Evolutionary conservation across 306 rosid genomes (phyloP).

Genomic region (Fagus crenata): DNA sequence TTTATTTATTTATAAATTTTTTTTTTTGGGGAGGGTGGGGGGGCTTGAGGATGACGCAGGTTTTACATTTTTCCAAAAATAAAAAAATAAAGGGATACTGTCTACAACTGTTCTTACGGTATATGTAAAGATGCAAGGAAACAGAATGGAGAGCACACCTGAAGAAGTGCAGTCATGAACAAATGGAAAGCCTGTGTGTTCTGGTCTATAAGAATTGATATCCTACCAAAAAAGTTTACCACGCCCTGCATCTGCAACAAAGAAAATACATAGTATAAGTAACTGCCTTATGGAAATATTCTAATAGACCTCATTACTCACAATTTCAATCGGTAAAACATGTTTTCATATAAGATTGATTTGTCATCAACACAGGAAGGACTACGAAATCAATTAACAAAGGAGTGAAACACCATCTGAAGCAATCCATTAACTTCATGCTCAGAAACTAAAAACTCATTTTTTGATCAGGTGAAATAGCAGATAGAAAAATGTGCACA

Average conservation of each 20-base stretch:
- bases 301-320: background rate
- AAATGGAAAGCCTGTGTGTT: slow-evolving; percentile 95
- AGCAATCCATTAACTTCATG: background rate
- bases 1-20: too few species aligned
- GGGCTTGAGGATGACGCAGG: background rate
- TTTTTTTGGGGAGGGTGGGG: too few species aligned
- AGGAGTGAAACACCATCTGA: background rate
- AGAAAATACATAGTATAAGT: slow-evolving; percentile 17
- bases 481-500: background rate
- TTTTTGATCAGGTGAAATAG: background rate
- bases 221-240: slow-evolving; percentile 90
- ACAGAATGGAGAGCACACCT: slow-evolving; percentile 51
- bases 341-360: background rate
- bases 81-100: background rate
- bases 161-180: slow-evolving; percentile 97
- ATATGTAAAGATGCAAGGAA: slow-evolving; percentile 17
- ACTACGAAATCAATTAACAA: slow-evolving; percentile 2
- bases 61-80: background rate
- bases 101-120: background rate
- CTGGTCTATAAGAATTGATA: slow-evolving; percentile 92
- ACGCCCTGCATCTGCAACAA: slow-evolving; percentile 79
- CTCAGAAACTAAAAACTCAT: background rate
- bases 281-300: slow-evolving; percentile 12
- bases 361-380: background rate
- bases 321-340: background rate